A percentile compares a stretch with the other conserved stretches of the same genome.
Conservation (phyloP, 2,329 filamentous ascomycete genomes). For the Penicillium sp. region DNA sequence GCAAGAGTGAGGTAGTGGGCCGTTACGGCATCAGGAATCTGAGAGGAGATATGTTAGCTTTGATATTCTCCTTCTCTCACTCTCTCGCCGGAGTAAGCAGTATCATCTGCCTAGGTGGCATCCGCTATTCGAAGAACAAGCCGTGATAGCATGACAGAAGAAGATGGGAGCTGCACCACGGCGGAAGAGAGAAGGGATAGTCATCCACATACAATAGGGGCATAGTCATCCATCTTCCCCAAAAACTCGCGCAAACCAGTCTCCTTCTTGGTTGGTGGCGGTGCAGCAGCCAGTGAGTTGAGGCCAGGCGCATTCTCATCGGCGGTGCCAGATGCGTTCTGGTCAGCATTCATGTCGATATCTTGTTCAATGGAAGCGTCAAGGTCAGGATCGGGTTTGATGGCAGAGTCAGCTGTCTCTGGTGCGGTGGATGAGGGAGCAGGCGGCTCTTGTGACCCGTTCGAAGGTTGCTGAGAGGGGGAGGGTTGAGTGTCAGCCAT, state of each 20-base stretch:
- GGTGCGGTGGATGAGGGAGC: constrained; percentile 20
- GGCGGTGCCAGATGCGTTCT: constrained; percentile 2
- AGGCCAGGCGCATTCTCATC: constrained; percentile 21
- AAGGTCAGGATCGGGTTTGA: constrained; percentile 28
- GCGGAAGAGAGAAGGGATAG: constrained; percentile 1
- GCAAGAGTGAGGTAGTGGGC: constrained; percentile 97
- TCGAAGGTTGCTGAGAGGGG: constrained; percentile 20
- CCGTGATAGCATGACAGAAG: neutral
- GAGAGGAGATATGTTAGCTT: constrained; percentile 11
- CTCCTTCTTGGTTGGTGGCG: constrained; percentile 78
- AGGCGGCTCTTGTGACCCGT: constrained; percentile 25
- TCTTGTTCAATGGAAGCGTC: constrained; percentile 40
- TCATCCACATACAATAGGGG: constrained; percentile 73
- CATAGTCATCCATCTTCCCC: constrained; percentile 96
- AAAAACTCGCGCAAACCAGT: constrained; percentile 89
- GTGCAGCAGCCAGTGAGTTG: constrained; percentile 50
- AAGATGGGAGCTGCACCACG: neutral
- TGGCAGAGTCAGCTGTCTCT: constrained; percentile 22
- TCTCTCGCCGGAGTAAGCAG: neutral
- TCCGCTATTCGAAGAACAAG: neutral
- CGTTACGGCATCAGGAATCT: constrained; percentile 97
- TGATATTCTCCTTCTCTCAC: neutral
- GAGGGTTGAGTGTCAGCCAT: constrained; percentile 36
- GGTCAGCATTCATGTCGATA: constrained; percentile 35
- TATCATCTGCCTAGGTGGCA: neutral